Evolutionary conservation across 2,329 filamentous ascomycete species (phyloP).

Genomic region (Aspergillus piperis): DNA sequence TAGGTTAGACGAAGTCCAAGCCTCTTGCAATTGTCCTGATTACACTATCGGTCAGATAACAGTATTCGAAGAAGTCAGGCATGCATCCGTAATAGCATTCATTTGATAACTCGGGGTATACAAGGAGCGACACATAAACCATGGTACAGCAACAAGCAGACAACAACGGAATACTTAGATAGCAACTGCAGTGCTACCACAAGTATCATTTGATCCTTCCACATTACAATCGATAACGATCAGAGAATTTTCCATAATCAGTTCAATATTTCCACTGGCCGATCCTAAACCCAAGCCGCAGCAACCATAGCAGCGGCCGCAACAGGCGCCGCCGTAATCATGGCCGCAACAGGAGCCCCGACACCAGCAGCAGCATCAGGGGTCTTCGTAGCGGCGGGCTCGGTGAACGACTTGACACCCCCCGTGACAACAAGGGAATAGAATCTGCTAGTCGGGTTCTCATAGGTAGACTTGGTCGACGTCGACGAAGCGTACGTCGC

Average conservation of each 20-base stretch:
- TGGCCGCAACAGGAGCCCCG: conserved; percentile 13
- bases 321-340: conserved; percentile 28
- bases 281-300: neutral
- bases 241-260: neutral
- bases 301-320: conserved; percentile 26
- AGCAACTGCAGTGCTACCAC: too few relatives aligned
- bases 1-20: too few relatives aligned
- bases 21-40: too few relatives aligned
- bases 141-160: too few relatives aligned
- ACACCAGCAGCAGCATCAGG: conserved; percentile 18
- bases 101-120: too few relatives aligned
- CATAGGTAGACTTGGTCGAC: neutral
- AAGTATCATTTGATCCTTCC: too few relatives aligned
- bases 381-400: conserved; percentile 21
- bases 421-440: conserved; percentile 23
- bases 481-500: neutral
- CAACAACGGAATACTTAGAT: too few relatives aligned
- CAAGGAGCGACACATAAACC: too few relatives aligned
- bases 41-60: too few relatives aligned
- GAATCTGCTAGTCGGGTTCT: conserved; percentile 3
- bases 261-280: neutral
- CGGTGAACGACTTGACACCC: conserved; percentile 22
- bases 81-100: too few relatives aligned
- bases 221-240: fast-evolving
- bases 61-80: too few relatives aligned